phyloP scores from a whole-genome alignment of 1,139 yeast species.

The Taiozyma sp. region DNA sequence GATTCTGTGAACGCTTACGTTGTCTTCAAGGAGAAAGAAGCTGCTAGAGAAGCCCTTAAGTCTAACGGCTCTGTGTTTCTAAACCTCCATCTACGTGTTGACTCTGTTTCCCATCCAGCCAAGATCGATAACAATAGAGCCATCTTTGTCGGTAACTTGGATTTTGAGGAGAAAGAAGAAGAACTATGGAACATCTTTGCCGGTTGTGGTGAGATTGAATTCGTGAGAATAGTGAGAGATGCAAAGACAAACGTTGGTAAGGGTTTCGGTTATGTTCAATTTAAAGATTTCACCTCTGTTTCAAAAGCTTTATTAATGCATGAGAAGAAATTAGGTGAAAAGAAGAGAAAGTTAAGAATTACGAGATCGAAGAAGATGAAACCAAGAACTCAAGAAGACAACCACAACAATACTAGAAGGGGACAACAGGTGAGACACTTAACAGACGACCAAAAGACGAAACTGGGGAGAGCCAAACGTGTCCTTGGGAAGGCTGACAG shows the following conservation, averaged over 20 bases:
- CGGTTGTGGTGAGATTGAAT: conserved; percentile 69
- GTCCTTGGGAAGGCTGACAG: conserved; percentile 79
- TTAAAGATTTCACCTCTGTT: conserved; percentile 75
- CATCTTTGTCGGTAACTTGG: conserved; percentile 90
- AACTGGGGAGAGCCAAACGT: conserved; percentile 73
- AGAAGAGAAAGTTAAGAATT: conserved; percentile 70
- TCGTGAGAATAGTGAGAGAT: conserved; percentile 88
- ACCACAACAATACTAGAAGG: not conserved
- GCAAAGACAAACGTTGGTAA: conserved; percentile 92
- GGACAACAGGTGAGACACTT: conserved; percentile 26
- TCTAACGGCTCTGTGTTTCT: conserved; percentile 69
- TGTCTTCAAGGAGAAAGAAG: conserved; percentile 54
- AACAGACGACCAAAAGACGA: conserved; percentile 66
- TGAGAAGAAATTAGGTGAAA: conserved; percentile 47
- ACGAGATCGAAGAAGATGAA: conserved; percentile 66
- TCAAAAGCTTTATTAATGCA: conserved; percentile 77
- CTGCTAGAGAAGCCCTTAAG: conserved; percentile 46
- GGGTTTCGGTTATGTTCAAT: conserved; percentile 96
- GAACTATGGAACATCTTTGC: conserved; percentile 80
- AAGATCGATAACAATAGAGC: conserved; percentile 81
- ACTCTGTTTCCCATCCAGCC: conserved; percentile 87
- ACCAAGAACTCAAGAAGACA: conserved; percentile 21
- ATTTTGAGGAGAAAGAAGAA: conserved; percentile 91
- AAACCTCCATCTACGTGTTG: conserved; percentile 80
- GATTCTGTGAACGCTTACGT: conserved; percentile 86